Evolutionary conservation across 345 rosid species (phyloP).

Genomic region (Boechera stricta): DNA sequence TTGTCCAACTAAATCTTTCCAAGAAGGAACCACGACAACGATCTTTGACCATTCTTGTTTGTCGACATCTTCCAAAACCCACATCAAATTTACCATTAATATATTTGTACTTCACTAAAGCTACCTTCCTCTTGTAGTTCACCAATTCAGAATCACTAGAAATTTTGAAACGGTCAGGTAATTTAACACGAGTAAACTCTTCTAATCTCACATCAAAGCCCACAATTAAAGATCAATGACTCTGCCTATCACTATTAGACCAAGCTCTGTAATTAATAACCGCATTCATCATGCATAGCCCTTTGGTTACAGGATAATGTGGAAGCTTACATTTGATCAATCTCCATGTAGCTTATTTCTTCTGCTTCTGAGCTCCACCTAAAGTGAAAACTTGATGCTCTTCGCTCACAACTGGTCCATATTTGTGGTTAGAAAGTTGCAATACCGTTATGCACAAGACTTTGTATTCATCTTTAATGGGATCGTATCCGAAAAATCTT

Average conservation of each 20-base stretch:
- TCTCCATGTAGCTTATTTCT: not conserved
- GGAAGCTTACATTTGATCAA: not conserved
- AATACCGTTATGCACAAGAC: not conserved
- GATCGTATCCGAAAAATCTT: constrained; percentile 1
- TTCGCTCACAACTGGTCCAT: not conserved
- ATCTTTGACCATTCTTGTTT: constrained; percentile 18
- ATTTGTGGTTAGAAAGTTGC: not conserved
- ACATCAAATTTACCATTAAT: not conserved
- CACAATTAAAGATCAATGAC: not conserved
- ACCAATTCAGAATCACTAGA: not conserved
- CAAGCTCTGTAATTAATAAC: constrained; percentile 17
- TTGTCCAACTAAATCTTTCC: not conserved
- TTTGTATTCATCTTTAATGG: not conserved
- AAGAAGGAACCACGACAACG: not conserved
- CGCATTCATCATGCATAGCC: not conserved
- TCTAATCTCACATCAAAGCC: constrained; percentile 3
- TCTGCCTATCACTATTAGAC: not conserved
- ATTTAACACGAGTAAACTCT: not conserved
- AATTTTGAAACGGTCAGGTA: not conserved
- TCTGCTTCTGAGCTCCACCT: not conserved
- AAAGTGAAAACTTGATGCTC: not conserved
- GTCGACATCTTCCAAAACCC: constrained; percentile 1
- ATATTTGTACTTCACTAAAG: not conserved
- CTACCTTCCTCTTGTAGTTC: not conserved
- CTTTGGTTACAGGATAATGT: not conserved